Evolutionary conservation across 2,329 filamentous ascomycete species (phyloP).

Genomic region (Dryadomyces quercus-mongolicae): DNA sequence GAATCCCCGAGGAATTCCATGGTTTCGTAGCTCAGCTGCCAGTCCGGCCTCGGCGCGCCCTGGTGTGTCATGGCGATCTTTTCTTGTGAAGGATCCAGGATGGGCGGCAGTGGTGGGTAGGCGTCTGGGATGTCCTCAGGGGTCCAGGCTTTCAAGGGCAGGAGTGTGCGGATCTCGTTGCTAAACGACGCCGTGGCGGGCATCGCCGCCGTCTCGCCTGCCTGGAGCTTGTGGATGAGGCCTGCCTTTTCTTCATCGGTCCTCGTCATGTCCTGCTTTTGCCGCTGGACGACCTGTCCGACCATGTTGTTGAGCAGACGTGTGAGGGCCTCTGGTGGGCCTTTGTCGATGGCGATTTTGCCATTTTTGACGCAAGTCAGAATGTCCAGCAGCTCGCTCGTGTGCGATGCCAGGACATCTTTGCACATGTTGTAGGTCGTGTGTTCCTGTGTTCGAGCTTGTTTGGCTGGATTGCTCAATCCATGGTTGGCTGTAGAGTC

Average conservation of each 20-base stretch:
- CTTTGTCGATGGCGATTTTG: background rate
- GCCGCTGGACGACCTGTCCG: background rate
- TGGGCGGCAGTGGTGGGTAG: constrained; percentile 47
- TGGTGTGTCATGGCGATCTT: constrained; percentile 54
- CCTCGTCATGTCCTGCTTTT: background rate
- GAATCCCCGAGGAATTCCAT: constrained; percentile 85
- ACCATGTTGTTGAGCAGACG: background rate
- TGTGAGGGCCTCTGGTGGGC: background rate
- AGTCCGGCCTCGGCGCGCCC: constrained; percentile 26
- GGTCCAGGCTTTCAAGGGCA: constrained; percentile 26
- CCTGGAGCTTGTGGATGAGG: background rate
- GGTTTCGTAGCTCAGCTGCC: constrained; percentile 55
- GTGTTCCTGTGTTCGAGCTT: background rate
- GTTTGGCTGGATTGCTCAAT: background rate
- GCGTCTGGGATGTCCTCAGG: constrained; percentile 31
- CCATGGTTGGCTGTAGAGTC: background rate
- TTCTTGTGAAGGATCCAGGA: constrained; percentile 47
- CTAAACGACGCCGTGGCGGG: background rate
- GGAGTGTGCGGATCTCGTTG: constrained; percentile 5
- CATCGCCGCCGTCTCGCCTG: background rate
- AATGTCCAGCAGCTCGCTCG: background rate
- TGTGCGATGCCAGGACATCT: background rate
- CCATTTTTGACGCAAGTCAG: background rate
- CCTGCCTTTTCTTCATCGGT: background rate
- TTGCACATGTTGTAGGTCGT: background rate